Percentiles rank a stretch among this genome's conserved stretches.
phyloP scores from a whole-genome alignment of 495 filamentous ascomycete genomes.

The Margaritispora aquatica region DNA sequence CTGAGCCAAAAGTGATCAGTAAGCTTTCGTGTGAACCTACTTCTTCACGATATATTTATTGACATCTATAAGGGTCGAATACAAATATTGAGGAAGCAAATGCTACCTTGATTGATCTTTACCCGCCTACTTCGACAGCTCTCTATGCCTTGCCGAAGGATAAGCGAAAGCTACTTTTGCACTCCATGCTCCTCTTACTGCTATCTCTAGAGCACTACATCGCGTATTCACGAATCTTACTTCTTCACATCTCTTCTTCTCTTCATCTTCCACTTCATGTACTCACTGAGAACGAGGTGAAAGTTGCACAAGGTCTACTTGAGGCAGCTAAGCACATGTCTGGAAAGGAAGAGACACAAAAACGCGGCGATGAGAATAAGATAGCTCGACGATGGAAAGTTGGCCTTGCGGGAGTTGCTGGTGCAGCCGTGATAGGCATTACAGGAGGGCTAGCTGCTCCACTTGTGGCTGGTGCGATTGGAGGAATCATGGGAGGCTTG shows the following conservation, averaged over 20 bases:
- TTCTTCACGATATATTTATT: neutral
- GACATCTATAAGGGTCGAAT: conserved; percentile 23
- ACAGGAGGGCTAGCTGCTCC: conserved; percentile 77
- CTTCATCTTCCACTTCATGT: conserved; percentile 57
- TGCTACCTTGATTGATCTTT: conserved; percentile 31
- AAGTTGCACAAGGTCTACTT: conserved; percentile 67
- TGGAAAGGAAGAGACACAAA: conserved; percentile 58
- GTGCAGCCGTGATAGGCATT: conserved; percentile 63
- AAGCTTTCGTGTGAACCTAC: neutral
- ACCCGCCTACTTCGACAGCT: conserved; percentile 37
- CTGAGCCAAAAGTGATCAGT: conserved; percentile 22
- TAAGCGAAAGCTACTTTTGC: conserved; percentile 40
- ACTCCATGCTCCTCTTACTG: conserved; percentile 64
- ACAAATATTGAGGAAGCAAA: conserved; percentile 30
- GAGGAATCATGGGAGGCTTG: conserved; percentile 72
- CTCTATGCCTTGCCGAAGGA: conserved; percentile 35
- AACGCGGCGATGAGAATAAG: conserved; percentile 62
- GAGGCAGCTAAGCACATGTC: conserved; percentile 66
- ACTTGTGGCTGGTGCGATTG: conserved; percentile 74
- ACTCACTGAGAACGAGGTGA: conserved; percentile 65
- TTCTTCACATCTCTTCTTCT: conserved; percentile 63
- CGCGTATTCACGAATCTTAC: conserved; percentile 66
- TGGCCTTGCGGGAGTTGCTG: conserved; percentile 65
- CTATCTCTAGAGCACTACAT: conserved; percentile 78
- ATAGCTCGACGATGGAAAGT: conserved; percentile 69